phyloP scores from a whole-genome alignment of 129 eudicot species.

The Artemisia tridentata region DNA sequence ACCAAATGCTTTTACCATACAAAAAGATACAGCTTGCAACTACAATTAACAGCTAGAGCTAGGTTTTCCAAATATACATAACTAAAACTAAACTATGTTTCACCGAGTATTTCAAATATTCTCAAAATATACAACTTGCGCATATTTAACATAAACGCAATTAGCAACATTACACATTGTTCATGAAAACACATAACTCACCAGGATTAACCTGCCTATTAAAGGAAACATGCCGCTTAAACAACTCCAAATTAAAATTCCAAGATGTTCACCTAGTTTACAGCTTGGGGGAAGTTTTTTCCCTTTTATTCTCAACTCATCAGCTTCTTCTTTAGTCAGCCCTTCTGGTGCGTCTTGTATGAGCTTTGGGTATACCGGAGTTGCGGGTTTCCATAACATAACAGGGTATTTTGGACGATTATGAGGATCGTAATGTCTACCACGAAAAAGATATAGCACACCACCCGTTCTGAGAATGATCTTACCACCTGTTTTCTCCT shows the following conservation, averaged over 20 bases:
- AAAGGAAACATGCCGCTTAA: conserved; percentile 44
- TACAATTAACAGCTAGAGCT: no score
- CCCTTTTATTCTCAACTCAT: conserved; percentile 75
- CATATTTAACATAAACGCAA: background rate
- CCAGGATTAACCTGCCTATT: conserved; percentile 94
- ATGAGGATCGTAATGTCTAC: conserved; percentile 77
- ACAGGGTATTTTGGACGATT: conserved; percentile 83
- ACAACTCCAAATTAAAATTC: conserved; percentile 53
- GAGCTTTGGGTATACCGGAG: conserved; percentile 98
- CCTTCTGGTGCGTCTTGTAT: conserved; percentile 98
- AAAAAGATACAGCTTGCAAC: no score
- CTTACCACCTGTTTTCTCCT: conserved; percentile 96
- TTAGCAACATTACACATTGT: background rate
- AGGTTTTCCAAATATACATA: no score
- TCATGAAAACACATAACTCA: conserved; percentile 26
- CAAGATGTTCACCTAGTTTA: conserved; percentile 97
- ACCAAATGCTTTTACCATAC: no score
- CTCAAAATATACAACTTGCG: no score
- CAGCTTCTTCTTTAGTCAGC: conserved; percentile 86
- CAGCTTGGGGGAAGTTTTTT: conserved; percentile 71
- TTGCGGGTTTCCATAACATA: conserved; percentile 98
- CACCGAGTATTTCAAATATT: no score
- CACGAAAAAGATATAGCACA: conserved; percentile 76
- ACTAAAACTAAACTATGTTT: no score
- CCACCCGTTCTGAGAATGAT: conserved; percentile 91